phyloP scores from a whole-genome alignment of 1,284 basidiomycete species.

The Marasmius tenuissimus region DNA sequence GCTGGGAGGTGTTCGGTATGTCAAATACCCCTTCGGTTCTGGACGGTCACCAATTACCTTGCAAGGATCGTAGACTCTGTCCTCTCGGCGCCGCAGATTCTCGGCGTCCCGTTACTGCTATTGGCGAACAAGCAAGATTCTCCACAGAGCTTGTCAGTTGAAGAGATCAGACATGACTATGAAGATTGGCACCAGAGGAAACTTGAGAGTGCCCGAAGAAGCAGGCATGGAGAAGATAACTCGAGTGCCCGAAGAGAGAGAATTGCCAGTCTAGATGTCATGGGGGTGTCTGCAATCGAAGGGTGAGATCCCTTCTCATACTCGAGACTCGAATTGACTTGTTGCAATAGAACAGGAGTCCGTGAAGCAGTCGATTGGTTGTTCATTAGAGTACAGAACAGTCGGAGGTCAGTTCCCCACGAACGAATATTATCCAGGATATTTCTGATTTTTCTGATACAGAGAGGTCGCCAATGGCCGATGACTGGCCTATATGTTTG shows the following conservation, averaged over 20 bases:
- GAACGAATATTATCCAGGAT: neutral
- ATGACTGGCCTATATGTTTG: no score
- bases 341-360: constrained; percentile 72
- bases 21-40: constrained; percentile 6
- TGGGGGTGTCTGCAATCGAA: constrained; percentile 87
- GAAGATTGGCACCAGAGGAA: constrained; percentile 85
- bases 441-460: no score
- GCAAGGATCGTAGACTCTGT: constrained; percentile 67
- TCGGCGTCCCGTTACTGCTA: constrained; percentile 84
- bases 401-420: constrained; percentile 46
- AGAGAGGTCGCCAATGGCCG: no score
- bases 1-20: constrained; percentile 94
- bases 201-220: constrained; percentile 61
- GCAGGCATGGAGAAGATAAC: constrained; percentile 49
- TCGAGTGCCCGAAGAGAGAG: constrained; percentile 56
- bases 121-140: constrained; percentile 94
- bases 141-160: constrained; percentile 74
- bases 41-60: constrained; percentile 13
- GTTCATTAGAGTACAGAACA: constrained; percentile 90
- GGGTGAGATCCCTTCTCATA: constrained; percentile 57
- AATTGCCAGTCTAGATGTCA: constrained; percentile 86
- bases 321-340: constrained; percentile 3
- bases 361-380: constrained; percentile 91
- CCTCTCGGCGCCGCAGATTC: constrained; percentile 80
- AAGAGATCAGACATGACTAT: constrained; percentile 87